Evolutionary conservation across 345 rosid genomes (phyloP), one percentile per base, ranked within the genome.

Genomic region (Rhizophora mangle): DNA sequence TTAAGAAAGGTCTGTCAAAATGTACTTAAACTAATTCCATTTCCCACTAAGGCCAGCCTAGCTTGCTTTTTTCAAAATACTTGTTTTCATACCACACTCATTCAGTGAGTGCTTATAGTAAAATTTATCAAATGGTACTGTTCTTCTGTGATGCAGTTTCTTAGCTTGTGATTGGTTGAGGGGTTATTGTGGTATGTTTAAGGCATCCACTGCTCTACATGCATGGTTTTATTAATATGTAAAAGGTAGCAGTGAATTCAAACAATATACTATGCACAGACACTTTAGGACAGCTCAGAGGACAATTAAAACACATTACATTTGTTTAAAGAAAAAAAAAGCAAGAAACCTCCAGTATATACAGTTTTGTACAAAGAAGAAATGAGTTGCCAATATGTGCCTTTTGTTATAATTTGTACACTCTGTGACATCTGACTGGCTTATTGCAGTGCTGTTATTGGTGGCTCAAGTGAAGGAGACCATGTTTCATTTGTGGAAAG

Each of bases 391-490:
- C 34, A 43, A 67, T 67, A 22, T 34, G 26, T 18, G 30, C 31
- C 22, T 18, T 22, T 71, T 43, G 4, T 49, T 19, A n/a, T 67
- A 61, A 32, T 70, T 74, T 26, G 71, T 56, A 18, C 20, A 2
- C 39, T 70, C 47, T 71, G 37, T 71, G 36, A 69, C 39, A 11
- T 64, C 62, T 65, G 19, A 39, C 69, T 70, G 56, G 71, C 68
- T 67, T 72, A 68, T 69, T 86, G 85, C 93, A 91, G 98, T 72
- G 85, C 88, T 76, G 80, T 83, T 79, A 82, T 94, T 71, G 96
- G 97, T 78, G 95, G 96, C 74, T 78, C 86, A 74, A 65, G 80
- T 15, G 82, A 81, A 67, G 86, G 74, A 65, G 61, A 73, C 72
- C 78, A 74, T 62, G 65, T 78, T 72, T 82, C 86, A 39, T 84